Base-by-base conservation (phyloP, 352 stramenopile species). In the Pythium apleroticum region DNA sequence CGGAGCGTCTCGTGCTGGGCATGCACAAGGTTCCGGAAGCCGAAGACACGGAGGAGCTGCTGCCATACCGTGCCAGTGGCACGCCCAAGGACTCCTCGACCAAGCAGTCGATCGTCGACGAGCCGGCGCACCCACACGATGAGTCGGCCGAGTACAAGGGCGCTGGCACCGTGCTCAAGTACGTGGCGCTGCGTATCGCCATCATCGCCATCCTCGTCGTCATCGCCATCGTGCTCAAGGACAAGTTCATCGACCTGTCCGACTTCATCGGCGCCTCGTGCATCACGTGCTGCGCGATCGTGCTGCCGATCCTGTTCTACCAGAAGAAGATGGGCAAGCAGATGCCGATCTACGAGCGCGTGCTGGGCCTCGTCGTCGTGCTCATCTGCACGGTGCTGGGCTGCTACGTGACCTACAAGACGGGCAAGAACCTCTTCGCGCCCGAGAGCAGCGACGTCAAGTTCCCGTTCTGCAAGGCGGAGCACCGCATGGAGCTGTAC, bases 281-380 rank as follows among this genome's bases (percentile, higher is more conserved):
- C 53, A 79, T 84, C 43, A 76, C 79, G 17, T 73, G 83, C 48
- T 76, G 74, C 39, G 87, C 76, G 57, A 88, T 88, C 52, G 75
- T 89, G 49, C 65, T 90, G 37, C 81, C 81, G 10, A 85, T 88
- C 55, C 65, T 80, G 60, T 89, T 90, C 72, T 90, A 90, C 76
- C 57, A 88, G 17, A 89, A 88, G 68, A 74, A 81, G 53, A 73
- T 85, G 52, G 84, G 78, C 77, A 52, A 72, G 37, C 56, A 57
- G 24, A 87, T 80, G 56, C 65, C 65, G 17, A 25, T 77, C 1
- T 69, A 71, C 48, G 79, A 89, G 63, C 62, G 63, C 20, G 62
- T 66, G 25, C 65, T 69, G 0, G 73, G 73, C 9, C 12, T 71
- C 7, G 2, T 84, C 2, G 66, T 87, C 22, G 63, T 90, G 10